Percentiles rank a stretch among this genome's conserved stretches.
Evolutionary conservation across 768 basidiomycete genomes (phyloP).

Genomic region (Lanmaoa pseudosensibilis): DNA sequence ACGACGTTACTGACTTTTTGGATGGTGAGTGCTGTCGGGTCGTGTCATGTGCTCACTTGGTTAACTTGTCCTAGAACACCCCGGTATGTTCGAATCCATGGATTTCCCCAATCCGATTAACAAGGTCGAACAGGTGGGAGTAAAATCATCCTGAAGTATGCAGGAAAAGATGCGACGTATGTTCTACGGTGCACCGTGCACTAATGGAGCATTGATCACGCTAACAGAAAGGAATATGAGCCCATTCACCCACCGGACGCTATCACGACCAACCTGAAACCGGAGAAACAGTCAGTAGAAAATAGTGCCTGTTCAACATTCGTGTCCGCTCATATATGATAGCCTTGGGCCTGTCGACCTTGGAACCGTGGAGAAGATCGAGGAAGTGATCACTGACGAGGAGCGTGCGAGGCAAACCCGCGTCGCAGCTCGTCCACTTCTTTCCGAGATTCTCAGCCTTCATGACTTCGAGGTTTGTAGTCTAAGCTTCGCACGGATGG

Average conservation of each 20-base stretch:
- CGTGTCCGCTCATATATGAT: slow-evolving; percentile 5
- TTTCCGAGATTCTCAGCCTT: slow-evolving; percentile 81
- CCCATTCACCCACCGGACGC: slow-evolving; percentile 87
- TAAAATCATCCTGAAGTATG: slow-evolving; percentile 84
- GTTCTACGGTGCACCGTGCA: slow-evolving; percentile 24
- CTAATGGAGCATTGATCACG: not conserved
- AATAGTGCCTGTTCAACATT: not conserved
- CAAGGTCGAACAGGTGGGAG: slow-evolving; percentile 56
- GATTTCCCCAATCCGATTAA: not conserved
- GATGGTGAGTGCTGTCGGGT: slow-evolving; percentile 46
- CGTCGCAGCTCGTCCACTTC: slow-evolving; percentile 61
- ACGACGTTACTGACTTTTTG: slow-evolving; percentile 78
- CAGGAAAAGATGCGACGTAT: slow-evolving; percentile 86
- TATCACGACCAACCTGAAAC: slow-evolving; percentile 72
- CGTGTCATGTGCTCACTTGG: not conserved
- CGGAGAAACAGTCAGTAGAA: slow-evolving; percentile 74
- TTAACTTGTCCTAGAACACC: slow-evolving; percentile 50
- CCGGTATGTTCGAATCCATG: slow-evolving; percentile 42
- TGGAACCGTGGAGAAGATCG: slow-evolving; percentile 60
- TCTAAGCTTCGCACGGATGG: not conserved
- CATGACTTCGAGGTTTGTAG: slow-evolving; percentile 87
- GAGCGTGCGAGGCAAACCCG: slow-evolving; percentile 70
- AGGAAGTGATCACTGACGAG: slow-evolving; percentile 62
- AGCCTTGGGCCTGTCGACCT: slow-evolving; percentile 75
- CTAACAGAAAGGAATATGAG: slow-evolving; percentile 69